Evolutionary conservation across 2,329 filamentous ascomycete species (phyloP), one percentile per base, ranked within the genome.

Genomic region (Ophiosphaerella korrae): DNA sequence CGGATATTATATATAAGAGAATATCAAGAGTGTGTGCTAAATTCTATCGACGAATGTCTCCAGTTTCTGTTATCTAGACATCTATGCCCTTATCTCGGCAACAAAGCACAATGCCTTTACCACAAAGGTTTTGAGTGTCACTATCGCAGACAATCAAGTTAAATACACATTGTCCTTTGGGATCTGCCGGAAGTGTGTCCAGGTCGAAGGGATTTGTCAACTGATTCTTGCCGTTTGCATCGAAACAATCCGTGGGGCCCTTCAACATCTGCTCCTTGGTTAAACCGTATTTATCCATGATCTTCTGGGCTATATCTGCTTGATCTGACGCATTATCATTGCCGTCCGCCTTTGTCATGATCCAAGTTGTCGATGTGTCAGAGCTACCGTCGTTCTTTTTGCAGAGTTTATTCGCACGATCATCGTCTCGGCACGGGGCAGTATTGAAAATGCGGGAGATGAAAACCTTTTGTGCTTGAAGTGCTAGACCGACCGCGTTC

Each of bases 171-270:
- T 2, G 2, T 21, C 18, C 34, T 13, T 14, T 49, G 3, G 43
- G 21, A 23, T 53, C 45, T 2, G 18, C n/a, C 2, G 50, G 45
- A 6, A 44, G n/a, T 5, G 36, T 16, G 13, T n/a, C 45, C 1
- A 41, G 14, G 4, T 40, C 35, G 14, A 53, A 48, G 4, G 45
- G 45, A 39, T 45, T 53, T 13, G 31, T 36, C 45, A 53, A 37
- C 45, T 46, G 44, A 16, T 31, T 29, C 44, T 53, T 48, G 3
- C 24, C 36, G 32, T 53, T 53, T n/a, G 13, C 18, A 44, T 45
- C 50, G 33, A 42, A 53, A 41, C 50, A 53, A 24, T 48, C 45
- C n/a, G 45, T 38, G n/a, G 50, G 45, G 5, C 40, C 45, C 35
- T 48, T 48, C n/a, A 48, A 35, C 5, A 48, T 5, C 7, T 36